Evolutionary conservation across 2,329 filamentous ascomycete species (phyloP), one percentile per base, ranked within the genome.

Genomic region (Aspergillus ochraceoroseus): DNA sequence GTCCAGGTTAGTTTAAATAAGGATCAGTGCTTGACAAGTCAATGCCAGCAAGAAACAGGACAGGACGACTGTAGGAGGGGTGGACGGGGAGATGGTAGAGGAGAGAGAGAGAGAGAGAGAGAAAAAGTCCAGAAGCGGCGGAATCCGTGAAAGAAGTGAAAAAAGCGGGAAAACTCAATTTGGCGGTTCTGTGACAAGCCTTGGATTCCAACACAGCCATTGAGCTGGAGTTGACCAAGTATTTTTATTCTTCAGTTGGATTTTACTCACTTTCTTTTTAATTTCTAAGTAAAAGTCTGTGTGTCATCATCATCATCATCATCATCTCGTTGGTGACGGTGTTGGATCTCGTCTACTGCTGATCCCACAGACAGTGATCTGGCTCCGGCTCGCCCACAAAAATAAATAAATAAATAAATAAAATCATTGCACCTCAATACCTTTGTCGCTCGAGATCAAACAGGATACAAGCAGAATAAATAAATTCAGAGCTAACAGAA

Each of bases 1-100:
- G 55, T 61, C 56, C 54, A 58, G 27, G 48, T 41, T 34, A 49
- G 46, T 51, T 53, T 56, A 39, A 18, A 23, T 30, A n/a, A 17
- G 9, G 8, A 20, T 61, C 57, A 51, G 55, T 66, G 67, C 68
- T 71, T 66, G 68, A 70, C 68, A 71, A 71, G 67, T 68, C 62
- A 71, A 71, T 71, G 68, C 67, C 68, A 70, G 68, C 67, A 63
- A 61, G 46, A 51, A 58, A 55, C 38, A 44, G 48, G 48, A 57
- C 54, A 57, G 50, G 50, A 57, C 51, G 44, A 53, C 57, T 55
- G 49, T 52, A 52, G 51, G 50, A 43, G 45, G 52, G 49, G 43
- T 44, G 46, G 47, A 52, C 56, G 49, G 47, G 43, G 48, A 28
- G 52, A 51, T 57, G 47, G 54, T 39, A 41, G 39, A 44, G 45